Evolutionary conservation across 805 yeast genomes (phyloP), one percentile per base, ranked within the genome.

Genomic region (Scheffersomyces amazonensis): DNA sequence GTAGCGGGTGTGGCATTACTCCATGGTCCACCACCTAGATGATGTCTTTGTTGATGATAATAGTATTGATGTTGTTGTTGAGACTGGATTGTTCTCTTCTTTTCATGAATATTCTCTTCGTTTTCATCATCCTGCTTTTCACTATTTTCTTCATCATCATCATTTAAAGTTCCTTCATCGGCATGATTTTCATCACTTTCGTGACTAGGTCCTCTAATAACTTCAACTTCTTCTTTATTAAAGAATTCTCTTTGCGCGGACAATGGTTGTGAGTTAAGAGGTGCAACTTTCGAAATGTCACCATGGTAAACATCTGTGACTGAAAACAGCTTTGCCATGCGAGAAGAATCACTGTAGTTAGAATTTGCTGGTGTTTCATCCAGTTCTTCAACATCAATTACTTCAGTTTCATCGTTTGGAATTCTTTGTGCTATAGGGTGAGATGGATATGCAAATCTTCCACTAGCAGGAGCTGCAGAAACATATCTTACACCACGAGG

Each of bases 271-370:
- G 78, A 71, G 18, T 58, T 58, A 29, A 72, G 48, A 9, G 80
- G 81, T 0, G 80, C 80, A 16, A 60, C 64, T 41, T 68, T 64
- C 13, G 70, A 56, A 30, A 61, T 60, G 41, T 72, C 76, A 2
- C 73, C 74, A 37, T 63, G 65, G 46, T 71, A 76, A 2, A 76
- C 76, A 48, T 76, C 81, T 4, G 75, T 66, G 2, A 73, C 78
- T n/a, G n/a, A n/a, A n/a, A n/a, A n/a, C n/a, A n/a, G n/a, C n/a
- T n/a, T n/a, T n/a, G n/a, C n/a, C 32, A 66, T 12, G n/a, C 6
- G 13, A 10, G 13, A 9, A 24, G 10, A 8, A 24, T 11, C 7
- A 7, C 5, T 11, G 5, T 11, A 11, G 5, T 6, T 7, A 5
- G 27, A 24, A 8, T 16, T 23, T 13, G 35, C 22, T 12, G 40